Conservation (phyloP, 2,329 filamentous ascomycete genomes). For the Neofusicoccum sp. region DNA sequence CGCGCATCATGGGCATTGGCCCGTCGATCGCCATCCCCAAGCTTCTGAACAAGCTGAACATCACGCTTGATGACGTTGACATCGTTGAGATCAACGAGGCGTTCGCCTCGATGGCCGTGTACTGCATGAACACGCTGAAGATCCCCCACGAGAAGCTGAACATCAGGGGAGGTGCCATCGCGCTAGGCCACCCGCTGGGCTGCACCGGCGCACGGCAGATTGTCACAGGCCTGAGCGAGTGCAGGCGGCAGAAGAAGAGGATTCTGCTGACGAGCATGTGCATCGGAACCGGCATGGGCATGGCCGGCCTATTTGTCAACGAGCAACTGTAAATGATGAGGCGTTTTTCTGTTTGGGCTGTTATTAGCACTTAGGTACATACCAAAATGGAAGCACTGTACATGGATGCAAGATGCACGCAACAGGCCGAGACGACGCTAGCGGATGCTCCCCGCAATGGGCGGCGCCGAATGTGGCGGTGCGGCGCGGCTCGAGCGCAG, state of each 20-base stretch:
- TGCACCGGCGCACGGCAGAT: slow-evolving; percentile 77
- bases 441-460: slow-evolving; percentile 11
- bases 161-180: slow-evolving; percentile 76
- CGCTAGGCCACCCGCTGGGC: slow-evolving; percentile 78
- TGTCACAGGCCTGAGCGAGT: slow-evolving; percentile 85
- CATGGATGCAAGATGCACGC: background rate
- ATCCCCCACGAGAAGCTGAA: slow-evolving; percentile 77
- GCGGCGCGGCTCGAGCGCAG: slow-evolving; percentile 1
- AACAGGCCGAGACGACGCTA: background rate
- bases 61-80: slow-evolving; percentile 80
- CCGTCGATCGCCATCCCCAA: slow-evolving; percentile 72
- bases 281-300: slow-evolving; percentile 65
- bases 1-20: slow-evolving; percentile 95
- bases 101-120: slow-evolving; percentile 96
- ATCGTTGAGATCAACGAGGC: slow-evolving; percentile 96
- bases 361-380: background rate
- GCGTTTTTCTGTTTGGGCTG: background rate
- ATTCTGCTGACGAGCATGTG: slow-evolving; percentile 90
- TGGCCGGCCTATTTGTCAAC: slow-evolving; percentile 66
- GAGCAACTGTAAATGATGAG: slow-evolving; percentile 45
- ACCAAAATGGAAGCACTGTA: background rate
- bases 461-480: background rate
- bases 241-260: slow-evolving; percentile 82
- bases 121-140: slow-evolving; percentile 69
- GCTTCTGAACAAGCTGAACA: slow-evolving; percentile 74